Conservation (phyloP, 2,329 filamentous ascomycete species). For the Monascus ruber region DNA sequence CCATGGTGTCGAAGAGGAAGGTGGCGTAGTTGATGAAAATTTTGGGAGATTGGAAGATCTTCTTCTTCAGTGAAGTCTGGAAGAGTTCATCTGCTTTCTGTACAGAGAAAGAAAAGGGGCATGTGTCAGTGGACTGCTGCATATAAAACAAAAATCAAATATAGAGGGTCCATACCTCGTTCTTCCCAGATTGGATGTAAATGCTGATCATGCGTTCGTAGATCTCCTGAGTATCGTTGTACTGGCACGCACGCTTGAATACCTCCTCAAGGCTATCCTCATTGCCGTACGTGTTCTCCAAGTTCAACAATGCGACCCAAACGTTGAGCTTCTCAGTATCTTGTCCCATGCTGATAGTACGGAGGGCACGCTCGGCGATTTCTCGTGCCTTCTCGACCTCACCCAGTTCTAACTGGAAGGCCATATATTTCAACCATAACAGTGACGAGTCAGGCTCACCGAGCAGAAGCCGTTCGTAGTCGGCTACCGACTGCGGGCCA, state of each 20-base stretch:
- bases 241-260: slow-evolving; percentile 86
- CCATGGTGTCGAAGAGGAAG: slow-evolving; percentile 69
- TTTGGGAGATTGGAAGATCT: slow-evolving; percentile 65
- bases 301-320: slow-evolving; percentile 88
- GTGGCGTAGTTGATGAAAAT: slow-evolving; percentile 93
- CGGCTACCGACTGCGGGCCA: slow-evolving; percentile 78
- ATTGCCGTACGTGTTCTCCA: slow-evolving; percentile 82
- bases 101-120: slow-evolving; percentile 9
- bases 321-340: slow-evolving; percentile 89
- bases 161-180: slow-evolving; percentile 49
- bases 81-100: slow-evolving; percentile 85
- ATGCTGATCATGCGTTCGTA: slow-evolving; percentile 85
- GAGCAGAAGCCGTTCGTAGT: slow-evolving; percentile 87
- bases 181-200: slow-evolving; percentile 83
- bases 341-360: slow-evolving; percentile 82
- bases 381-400: slow-evolving; percentile 81
- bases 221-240: slow-evolving; percentile 84
- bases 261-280: slow-evolving; percentile 72
- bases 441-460: slow-evolving; percentile 87
- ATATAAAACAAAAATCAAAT: not conserved
- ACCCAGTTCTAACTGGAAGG: slow-evolving; percentile 88
- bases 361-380: slow-evolving; percentile 79
- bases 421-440: slow-evolving; percentile 96
- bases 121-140: slow-evolving; percentile 3
- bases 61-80: slow-evolving; percentile 78